Evolutionary conservation across 805 yeast species (phyloP).

Genomic region (Kazachstania psychrophila): DNA sequence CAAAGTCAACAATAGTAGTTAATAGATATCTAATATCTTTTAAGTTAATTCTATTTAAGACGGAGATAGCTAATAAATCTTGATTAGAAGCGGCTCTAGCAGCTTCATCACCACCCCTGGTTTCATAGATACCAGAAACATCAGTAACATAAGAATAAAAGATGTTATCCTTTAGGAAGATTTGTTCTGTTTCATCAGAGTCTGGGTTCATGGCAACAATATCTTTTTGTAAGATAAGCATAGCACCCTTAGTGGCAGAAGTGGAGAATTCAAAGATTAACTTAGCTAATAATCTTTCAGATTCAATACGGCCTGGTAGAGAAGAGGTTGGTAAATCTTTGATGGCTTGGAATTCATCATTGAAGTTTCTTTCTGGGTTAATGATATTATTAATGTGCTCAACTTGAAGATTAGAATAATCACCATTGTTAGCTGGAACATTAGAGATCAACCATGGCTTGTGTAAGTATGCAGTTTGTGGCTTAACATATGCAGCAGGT

Average conservation of each 20-base stretch:
- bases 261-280: slow-evolving; percentile 66
- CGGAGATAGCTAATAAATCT: slow-evolving; percentile 66
- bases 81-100: slow-evolving; percentile 71
- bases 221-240: slow-evolving; percentile 65
- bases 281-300: slow-evolving; percentile 68
- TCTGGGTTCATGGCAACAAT: slow-evolving; percentile 72
- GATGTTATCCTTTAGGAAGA: slow-evolving; percentile 72
- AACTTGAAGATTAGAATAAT: slow-evolving; percentile 51
- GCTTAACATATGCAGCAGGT: slow-evolving; percentile 50
- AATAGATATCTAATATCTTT: slow-evolving; percentile 59
- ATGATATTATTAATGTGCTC: slow-evolving; percentile 20
- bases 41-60: slow-evolving; percentile 56
- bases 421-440: slow-evolving; percentile 36
- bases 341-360: slow-evolving; percentile 79
- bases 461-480: slow-evolving; percentile 51
- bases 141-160: slow-evolving; percentile 77
- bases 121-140: slow-evolving; percentile 45
- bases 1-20: slow-evolving; percentile 81
- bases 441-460: slow-evolving; percentile 63
- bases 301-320: slow-evolving; percentile 56
- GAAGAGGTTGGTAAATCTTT: slow-evolving; percentile 56
- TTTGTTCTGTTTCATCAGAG: slow-evolving; percentile 51
- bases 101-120: slow-evolving; percentile 74
- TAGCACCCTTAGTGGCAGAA: slow-evolving; percentile 71
- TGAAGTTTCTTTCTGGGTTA: slow-evolving; percentile 60